Percentiles rank a stretch among this genome's conserved stretches.
phyloP scores from a whole-genome alignment of 2,329 filamentous ascomycete species.

The Thielaviopsis ethacetica region DNA sequence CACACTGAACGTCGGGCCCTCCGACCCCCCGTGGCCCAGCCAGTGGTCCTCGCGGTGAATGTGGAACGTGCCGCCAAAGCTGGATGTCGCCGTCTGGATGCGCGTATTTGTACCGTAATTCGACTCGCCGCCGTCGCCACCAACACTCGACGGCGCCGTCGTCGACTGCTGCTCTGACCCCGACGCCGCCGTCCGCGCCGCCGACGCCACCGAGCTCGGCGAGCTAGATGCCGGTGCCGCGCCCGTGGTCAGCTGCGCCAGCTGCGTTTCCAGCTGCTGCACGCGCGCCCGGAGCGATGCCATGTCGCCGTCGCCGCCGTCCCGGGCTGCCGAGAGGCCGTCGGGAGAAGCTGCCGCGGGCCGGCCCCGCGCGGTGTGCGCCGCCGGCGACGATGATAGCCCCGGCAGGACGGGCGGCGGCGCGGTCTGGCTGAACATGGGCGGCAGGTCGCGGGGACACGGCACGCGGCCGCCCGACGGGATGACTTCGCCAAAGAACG shows the following conservation, averaged over 20 bases:
- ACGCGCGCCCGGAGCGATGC: background rate
- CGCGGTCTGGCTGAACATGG: background rate
- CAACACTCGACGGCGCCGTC: slow-evolving; percentile 13
- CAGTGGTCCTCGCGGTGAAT: slow-evolving; percentile 22
- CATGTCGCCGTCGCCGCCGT: background rate
- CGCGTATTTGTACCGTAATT: slow-evolving; percentile 19
- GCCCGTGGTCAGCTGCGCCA: background rate
- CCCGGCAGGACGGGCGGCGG: background rate
- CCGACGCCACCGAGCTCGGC: background rate
- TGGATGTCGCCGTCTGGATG: slow-evolving; percentile 23
- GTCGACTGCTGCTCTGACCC: slow-evolving; percentile 22
- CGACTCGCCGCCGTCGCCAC: slow-evolving; percentile 29
- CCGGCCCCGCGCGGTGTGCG: background rate
- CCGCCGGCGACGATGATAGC: background rate
- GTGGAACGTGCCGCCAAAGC: slow-evolving; percentile 27
- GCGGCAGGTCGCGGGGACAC: background rate
- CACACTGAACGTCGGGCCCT: slow-evolving; percentile 25
- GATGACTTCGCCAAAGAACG: background rate
- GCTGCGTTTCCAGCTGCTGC: background rate
- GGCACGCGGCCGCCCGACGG: background rate
- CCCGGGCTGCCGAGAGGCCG: no score
- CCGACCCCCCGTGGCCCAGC: slow-evolving; percentile 15
- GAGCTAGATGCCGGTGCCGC: background rate
- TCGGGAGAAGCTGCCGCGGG: no score
- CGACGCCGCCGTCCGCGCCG: slow-evolving; percentile 16